Evolutionary conservation across 306 rosid genomes (phyloP).

Genomic region (Cajanus cajan): DNA sequence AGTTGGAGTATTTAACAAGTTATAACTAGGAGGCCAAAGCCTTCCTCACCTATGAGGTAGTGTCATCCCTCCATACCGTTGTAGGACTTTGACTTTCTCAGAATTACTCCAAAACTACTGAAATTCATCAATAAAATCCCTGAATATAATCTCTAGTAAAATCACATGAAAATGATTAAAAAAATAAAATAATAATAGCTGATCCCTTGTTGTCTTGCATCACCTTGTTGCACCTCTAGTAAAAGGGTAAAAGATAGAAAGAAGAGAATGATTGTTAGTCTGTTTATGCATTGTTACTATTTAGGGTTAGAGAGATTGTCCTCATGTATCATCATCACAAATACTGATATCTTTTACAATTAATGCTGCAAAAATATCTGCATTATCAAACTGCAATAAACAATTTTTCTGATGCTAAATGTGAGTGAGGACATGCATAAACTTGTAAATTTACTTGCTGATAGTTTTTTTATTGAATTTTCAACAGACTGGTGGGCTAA

Average conservation of each 20-base stretch:
- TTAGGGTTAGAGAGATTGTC: slow-evolving; percentile 3
- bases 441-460: background rate
- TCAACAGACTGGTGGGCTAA: slow-evolving; percentile 55
- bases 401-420: slow-evolving; percentile 8
- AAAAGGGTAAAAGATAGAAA: slow-evolving; percentile 12
- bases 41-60: background rate
- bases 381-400: slow-evolving; percentile 16
- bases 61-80: background rate
- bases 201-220: background rate
- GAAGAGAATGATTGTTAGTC: background rate
- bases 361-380: slow-evolving; percentile 9
- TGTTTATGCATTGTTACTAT: background rate
- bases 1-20: no score
- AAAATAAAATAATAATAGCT: background rate
- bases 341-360: background rate
- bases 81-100: background rate
- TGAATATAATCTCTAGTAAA: no score
- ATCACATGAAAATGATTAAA: background rate
- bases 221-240: background rate
- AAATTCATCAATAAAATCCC: background rate
- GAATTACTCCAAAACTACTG: background rate
- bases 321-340: background rate
- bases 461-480: background rate
- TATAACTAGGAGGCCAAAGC: background rate
- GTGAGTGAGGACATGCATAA: slow-evolving; percentile 11